phyloP scores from a whole-genome alignment of 495 filamentous ascomycete species.

The Penicillium atrosanguineum region DNA sequence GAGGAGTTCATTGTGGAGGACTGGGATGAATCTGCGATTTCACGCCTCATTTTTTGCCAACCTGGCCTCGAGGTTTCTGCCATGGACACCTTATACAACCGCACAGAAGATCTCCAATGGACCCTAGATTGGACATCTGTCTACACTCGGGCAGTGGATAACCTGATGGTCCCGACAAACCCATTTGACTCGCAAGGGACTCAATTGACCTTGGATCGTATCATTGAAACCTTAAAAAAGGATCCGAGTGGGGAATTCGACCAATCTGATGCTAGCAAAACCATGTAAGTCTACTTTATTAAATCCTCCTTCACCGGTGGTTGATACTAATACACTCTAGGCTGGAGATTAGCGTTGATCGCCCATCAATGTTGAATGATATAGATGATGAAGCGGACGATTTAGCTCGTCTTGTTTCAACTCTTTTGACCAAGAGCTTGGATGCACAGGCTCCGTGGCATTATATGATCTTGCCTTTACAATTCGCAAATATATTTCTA shows the following conservation, averaged over 20 bases:
- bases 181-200: background rate
- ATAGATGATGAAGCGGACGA: slow-evolving; percentile 35
- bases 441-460: slow-evolving; percentile 3
- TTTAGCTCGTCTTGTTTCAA: slow-evolving; percentile 23
- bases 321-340: slow-evolving; percentile 16
- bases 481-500: slow-evolving; percentile 7
- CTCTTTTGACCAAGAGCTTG: slow-evolving; percentile 3
- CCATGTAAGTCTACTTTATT: slow-evolving; percentile 12
- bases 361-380: slow-evolving; percentile 27
- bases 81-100: background rate
- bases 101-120: slow-evolving; percentile 19
- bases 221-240: slow-evolving; percentile 15
- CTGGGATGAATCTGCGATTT: slow-evolving; percentile 30
- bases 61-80: slow-evolving; percentile 1
- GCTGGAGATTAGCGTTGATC: slow-evolving; percentile 28
- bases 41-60: slow-evolving; percentile 1
- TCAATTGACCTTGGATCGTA: slow-evolving; percentile 15
- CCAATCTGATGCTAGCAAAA: slow-evolving; percentile 14
- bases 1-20: slow-evolving; percentile 40
- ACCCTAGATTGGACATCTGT: slow-evolving; percentile 32
- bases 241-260: background rate
- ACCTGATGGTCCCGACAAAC: slow-evolving; percentile 1
- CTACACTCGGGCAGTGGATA: slow-evolving; percentile 27
- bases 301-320: background rate
- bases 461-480: slow-evolving; percentile 21